These are phyloP conservation scores for Aspergillus indologenus DNA, from an alignment of 495 filamentous ascomycete species.

Conservation along the genomic window DNA sequence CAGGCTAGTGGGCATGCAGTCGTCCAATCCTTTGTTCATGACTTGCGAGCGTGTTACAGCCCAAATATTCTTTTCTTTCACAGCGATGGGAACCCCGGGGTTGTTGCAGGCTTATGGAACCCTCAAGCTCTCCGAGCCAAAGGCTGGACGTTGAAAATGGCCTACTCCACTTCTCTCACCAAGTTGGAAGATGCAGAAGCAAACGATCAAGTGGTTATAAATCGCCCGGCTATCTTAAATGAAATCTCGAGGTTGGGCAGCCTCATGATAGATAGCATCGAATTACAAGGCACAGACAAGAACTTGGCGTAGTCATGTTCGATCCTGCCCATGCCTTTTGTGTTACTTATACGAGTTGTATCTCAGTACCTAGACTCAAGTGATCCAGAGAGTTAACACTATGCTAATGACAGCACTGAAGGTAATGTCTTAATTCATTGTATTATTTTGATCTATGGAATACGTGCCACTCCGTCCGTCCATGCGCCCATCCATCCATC, in stretches of 20 bases:
- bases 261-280: conserved; percentile 41
- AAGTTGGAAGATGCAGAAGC: conserved; percentile 18
- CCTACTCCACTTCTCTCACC: conserved; percentile 64
- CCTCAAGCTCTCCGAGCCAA: conserved; percentile 53
- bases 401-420: no score
- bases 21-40: conserved; percentile 51
- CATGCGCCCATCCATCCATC: no score
- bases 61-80: conserved; percentile 73
- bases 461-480: not conserved
- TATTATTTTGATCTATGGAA: conserved; percentile 11
- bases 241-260: conserved; percentile 66
- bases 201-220: conserved; percentile 54
- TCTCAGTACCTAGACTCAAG: no score
- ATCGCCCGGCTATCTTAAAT: conserved; percentile 68
- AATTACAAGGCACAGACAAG: conserved; percentile 22
- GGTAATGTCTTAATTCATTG: conserved; percentile 2
- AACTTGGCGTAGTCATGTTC: conserved; percentile 7
- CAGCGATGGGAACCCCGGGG: conserved; percentile 49
- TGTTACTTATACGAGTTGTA: no score
- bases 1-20: conserved; percentile 35
- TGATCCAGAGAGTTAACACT: no score
- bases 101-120: conserved; percentile 82
- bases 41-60: conserved; percentile 58
- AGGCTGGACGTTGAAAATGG: conserved; percentile 63
- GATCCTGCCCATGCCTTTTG: no score